Evolutionary conservation across 352 stramenopile genomes (phyloP).

Genomic region (Phytophthora pistaciae): DNA sequence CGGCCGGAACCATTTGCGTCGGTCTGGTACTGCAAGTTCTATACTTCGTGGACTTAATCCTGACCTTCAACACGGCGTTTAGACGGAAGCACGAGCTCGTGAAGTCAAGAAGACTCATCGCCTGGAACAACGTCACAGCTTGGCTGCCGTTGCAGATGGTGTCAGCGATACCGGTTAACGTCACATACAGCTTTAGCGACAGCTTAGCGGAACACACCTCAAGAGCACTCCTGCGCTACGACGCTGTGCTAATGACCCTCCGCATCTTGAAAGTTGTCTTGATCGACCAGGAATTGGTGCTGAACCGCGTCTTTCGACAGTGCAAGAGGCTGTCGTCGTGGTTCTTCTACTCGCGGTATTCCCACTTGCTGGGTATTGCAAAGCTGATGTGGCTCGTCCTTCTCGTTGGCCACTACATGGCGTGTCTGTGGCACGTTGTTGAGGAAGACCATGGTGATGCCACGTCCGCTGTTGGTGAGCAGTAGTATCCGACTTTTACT

Average conservation of each 20-base stretch:
- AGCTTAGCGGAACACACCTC: background rate
- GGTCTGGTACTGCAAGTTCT: constrained; percentile 3
- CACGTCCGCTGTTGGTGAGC: background rate
- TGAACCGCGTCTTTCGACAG: constrained; percentile 24
- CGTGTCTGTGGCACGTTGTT: constrained; percentile 26
- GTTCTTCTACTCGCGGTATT: constrained; percentile 36
- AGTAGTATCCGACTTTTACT: background rate
- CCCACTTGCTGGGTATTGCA: constrained; percentile 35
- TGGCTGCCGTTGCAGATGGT: constrained; percentile 22
- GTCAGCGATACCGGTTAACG: background rate
- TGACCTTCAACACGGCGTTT: constrained; percentile 29
- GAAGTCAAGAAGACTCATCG: constrained; percentile 10
- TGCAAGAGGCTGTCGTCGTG: constrained; percentile 35
- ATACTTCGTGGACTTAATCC: constrained; percentile 1
- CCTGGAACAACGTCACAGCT: background rate
- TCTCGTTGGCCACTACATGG: constrained; percentile 48
- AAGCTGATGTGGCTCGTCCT: constrained; percentile 42
- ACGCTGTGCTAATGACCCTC: constrained; percentile 27
- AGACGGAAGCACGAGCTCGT: background rate
- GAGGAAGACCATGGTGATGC: background rate
- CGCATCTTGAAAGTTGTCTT: constrained; percentile 8
- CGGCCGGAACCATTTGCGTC: constrained; percentile 2
- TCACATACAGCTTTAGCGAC: background rate
- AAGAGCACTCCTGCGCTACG: background rate
- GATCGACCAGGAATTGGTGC: constrained; percentile 23